Conservation (phyloP, 352 stramenopile species). For the Discostella stelligera region DNA sequence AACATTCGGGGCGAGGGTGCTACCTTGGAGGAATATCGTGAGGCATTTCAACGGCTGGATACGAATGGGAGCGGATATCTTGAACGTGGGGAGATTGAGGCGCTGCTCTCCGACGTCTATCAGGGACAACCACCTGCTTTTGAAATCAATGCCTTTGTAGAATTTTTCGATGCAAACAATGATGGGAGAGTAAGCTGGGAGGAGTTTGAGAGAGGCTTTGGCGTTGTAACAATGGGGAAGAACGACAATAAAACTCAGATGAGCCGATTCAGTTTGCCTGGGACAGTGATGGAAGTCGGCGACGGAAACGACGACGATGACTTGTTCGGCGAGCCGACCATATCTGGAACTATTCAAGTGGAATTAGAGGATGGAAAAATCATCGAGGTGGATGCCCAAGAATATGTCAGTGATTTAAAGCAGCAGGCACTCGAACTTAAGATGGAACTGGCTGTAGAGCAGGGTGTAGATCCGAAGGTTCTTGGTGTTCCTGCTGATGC, state of each 20-base stretch:
- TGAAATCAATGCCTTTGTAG: conserved; percentile 78
- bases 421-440: conserved; percentile 77
- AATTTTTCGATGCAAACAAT: conserved; percentile 84
- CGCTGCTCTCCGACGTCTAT: conserved; percentile 77
- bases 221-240: conserved; percentile 40
- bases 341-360: conserved; percentile 77
- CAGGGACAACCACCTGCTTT: conserved; percentile 58
- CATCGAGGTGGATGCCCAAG: conserved; percentile 79
- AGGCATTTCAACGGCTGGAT: conserved; percentile 79
- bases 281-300: background rate
- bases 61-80: conserved; percentile 75
- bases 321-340: conserved; percentile 37
- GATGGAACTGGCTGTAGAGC: conserved; percentile 62
- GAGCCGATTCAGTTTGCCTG: conserved; percentile 35
- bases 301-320: conserved; percentile 25
- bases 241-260: conserved; percentile 22
- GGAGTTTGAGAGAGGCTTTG: conserved; percentile 81
- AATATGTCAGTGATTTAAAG: conserved; percentile 82
- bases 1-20: conserved; percentile 57
- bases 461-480: conserved; percentile 40
- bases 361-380: conserved; percentile 77
- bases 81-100: conserved; percentile 72
- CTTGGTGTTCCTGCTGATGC: conserved; percentile 22
- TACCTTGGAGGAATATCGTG: conserved; percentile 71
- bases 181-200: conserved; percentile 81